Percentiles rank a stretch among this genome's conserved stretches.
Conservation (phyloP, 2,329 filamentous ascomycete genomes). For the Kalmusia sp. region DNA sequence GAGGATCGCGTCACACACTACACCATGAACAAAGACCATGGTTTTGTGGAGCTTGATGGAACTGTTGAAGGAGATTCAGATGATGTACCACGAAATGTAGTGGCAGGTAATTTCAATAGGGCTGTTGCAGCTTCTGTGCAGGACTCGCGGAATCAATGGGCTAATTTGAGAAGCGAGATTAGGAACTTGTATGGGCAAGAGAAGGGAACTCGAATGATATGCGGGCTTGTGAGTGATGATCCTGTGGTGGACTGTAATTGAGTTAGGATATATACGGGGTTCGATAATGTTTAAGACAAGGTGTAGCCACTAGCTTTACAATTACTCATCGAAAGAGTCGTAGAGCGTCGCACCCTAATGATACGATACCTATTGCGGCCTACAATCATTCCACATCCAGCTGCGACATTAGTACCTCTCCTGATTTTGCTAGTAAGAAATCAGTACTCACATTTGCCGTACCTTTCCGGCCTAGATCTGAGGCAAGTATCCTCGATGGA, state of each 20-base stretch:
- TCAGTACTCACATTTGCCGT: too few species aligned
- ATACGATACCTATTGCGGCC: too few species aligned
- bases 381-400: too few species aligned
- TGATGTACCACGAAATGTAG: constrained; percentile 6
- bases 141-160: constrained; percentile 6
- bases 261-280: not conserved
- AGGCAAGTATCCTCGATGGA: too few species aligned
- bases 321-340: too few species aligned
- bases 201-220: constrained; percentile 9
- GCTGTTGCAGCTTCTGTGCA: constrained; percentile 2
- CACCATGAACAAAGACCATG: constrained; percentile 11
- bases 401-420: too few species aligned
- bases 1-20: constrained; percentile 6
- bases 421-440: too few species aligned
- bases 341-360: too few species aligned
- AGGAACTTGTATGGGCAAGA: constrained; percentile 1
- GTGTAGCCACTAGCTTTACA: too few species aligned
- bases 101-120: constrained; percentile 6
- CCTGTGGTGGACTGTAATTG: constrained; percentile 2
- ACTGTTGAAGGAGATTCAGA: not conserved
- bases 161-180: constrained; percentile 4
- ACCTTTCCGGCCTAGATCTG: too few species aligned
- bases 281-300: not conserved
- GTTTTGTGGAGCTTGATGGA: constrained; percentile 7
- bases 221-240: constrained; percentile 6